These are phyloP conservation scores for Talaromyces ruber DNA, from an alignment of 495 filamentous ascomycete species.

Conservation along the genomic window DNA sequence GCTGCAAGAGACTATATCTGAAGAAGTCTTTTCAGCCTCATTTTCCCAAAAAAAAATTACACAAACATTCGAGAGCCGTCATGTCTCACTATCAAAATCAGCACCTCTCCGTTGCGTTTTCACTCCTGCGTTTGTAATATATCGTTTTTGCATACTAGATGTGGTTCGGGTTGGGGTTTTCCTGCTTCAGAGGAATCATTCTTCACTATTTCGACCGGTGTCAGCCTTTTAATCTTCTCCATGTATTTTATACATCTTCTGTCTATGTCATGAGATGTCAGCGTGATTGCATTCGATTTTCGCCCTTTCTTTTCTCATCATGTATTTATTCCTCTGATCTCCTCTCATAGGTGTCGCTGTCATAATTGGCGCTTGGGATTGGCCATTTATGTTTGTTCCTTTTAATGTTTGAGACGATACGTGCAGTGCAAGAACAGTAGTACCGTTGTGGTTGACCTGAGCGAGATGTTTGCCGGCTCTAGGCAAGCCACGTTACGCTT, in stretches of 20 bases:
- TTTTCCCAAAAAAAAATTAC: background rate
- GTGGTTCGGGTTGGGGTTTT: constrained; percentile 1
- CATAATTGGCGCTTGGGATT: constrained; percentile 3
- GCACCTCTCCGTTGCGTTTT: background rate
- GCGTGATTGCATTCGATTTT: background rate
- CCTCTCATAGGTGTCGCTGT: constrained; percentile 1
- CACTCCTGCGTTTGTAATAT: constrained; percentile 4
- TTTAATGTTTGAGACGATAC: background rate
- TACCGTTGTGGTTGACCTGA: background rate
- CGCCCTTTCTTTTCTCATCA: background rate
- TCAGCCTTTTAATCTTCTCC: background rate
- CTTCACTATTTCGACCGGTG: background rate
- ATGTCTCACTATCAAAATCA: background rate
- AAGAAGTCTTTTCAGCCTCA: constrained; percentile 13
- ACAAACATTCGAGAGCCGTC: background rate
- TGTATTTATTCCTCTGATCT: constrained; percentile 4
- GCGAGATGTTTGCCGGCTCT: background rate
- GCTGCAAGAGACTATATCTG: constrained; percentile 90
- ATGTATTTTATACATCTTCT: constrained; percentile 5
- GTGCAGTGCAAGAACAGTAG: background rate
- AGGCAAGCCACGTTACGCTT: background rate
- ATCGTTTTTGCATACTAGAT: constrained; percentile 5
- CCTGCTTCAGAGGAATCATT: constrained; percentile 1
- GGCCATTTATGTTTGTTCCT: background rate
- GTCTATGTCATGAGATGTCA: constrained; percentile 1